Evolutionary conservation across 2,329 filamentous ascomycete species (phyloP), one percentile per base, ranked within the genome.

Genomic region (Aspergillus pseudoviridinutans): DNA sequence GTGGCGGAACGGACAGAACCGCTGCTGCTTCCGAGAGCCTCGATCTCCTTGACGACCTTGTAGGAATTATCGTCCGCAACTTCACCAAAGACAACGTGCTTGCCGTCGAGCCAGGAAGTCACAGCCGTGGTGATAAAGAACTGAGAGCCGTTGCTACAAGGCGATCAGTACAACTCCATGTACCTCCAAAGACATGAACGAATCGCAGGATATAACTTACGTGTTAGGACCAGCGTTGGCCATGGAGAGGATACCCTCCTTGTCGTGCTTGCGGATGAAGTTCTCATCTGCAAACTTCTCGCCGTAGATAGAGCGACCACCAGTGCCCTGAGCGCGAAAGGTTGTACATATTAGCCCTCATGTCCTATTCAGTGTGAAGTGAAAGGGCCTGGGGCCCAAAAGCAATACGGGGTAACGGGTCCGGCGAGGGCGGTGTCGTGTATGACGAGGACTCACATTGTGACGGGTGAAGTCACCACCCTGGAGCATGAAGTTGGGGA

Each of bases 181-280:
- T 38, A 9, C 7, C 1, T 4, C 10, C 22, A 38, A 41, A 46
- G 6, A 55, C n/a, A 51, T 38, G 29, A 29, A 51, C 9, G 29
- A 8, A 32, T 57, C 28, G 5, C 44, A 20, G 20, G 47, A 46
- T 22, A 24, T 44, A 49, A 74, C 82, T 73, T 79, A 86, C 83
- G 93, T 97, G 88, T 97, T 96, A 74, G 89, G 89, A 68, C 92
- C 92, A 69, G 92, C 90, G 80, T 96, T 96, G 76, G 92, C 92
- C 92, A 96, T 96, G 79, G 92, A 96, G 66, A 96, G 84, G 68
- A 92, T 84, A 81, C 88, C 90, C 62, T 88, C 87, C 69, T 82
- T 80, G 76, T 77, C 78, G 86, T 96, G 92, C 82, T 85, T 87
- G 66, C 82, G 74, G 62, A 78, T 73, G 84, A 96, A 95, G 88